Percentiles rank a stretch among this genome's conserved stretches.
These are phyloP conservation scores for Erodium trifolium DNA, from an alignment of 441 rosid genomes.

Conservation along the genomic window DNA sequence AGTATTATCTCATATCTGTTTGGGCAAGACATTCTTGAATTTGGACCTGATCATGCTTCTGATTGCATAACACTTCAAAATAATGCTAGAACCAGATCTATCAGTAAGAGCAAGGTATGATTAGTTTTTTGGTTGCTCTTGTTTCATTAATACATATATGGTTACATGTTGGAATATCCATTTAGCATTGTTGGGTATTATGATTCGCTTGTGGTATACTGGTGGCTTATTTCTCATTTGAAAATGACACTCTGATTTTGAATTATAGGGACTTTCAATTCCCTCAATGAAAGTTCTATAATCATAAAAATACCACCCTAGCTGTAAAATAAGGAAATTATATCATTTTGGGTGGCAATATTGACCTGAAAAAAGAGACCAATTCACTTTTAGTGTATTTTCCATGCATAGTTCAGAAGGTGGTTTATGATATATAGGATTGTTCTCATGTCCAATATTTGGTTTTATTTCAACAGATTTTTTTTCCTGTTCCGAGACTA, in stretches of 20 bases:
- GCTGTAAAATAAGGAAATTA: not conserved
- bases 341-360: not conserved
- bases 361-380: not conserved
- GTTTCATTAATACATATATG: not conserved
- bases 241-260: not conserved
- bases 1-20: slow-evolving; percentile 73
- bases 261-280: not conserved
- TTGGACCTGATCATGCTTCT: slow-evolving; percentile 35
- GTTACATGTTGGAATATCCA: slow-evolving; percentile 1
- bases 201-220: not conserved
- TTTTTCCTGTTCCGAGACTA: not conserved
- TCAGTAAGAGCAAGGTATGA: slow-evolving; percentile 72
- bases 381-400: not conserved
- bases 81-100: slow-evolving; percentile 45
- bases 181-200: not conserved
- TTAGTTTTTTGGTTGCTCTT: slow-evolving; percentile 5
- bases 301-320: not conserved
- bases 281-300: not conserved
- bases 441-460: not conserved
- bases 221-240: slow-evolving; percentile 1
- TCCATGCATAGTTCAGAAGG: not conserved
- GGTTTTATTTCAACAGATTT: not conserved
- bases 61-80: slow-evolving; percentile 35
- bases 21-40: slow-evolving; percentile 50
- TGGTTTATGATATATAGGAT: not conserved